Evolutionary conservation across 2,329 filamentous ascomycete genomes (phyloP), one percentile per base, ranked within the genome.

Genomic region (Fusarium cicatricum): DNA sequence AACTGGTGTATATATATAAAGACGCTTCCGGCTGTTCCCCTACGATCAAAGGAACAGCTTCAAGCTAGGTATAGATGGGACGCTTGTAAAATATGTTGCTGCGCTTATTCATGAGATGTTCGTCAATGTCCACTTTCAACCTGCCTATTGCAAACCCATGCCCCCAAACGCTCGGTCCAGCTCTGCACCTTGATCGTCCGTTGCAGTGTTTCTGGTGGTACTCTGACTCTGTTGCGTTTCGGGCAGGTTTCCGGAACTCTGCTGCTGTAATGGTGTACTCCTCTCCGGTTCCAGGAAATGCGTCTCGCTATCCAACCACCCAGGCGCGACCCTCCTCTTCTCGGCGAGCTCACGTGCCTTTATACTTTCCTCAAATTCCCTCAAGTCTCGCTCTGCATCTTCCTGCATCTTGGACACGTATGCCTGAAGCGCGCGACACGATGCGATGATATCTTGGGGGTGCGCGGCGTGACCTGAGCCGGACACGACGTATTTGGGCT

Each of bases 371-470:
- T 95, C 88, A 77, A 95, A 91, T 16, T 84, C 84, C 46, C 80
- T 76, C 49, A 97, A 79, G 48, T 88, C 85, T 31, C 80, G 78
- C 59, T 89, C 83, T 2, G 90, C 90, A 31, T 91, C 87, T 3
- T 82, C 80, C 62, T 88, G 83, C 62, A 91, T 81, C 63, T 86
- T 85, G 21, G 85, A 78, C 11, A 99, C 80, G 74, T 97, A 91
- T 2, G 85, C 83, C 65, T 90, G 87, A 36, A 99, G 83, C 8
- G 90, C 88, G 58, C 85, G 84, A 77, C 94, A 97, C 19, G 91
- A 92, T 12, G 87, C 83, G 16, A 93, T 82, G 69, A 99, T 96
- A 65, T 93, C 89, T 67, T 92, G 87, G 1, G 95, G 92, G 66
- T 96, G 91, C 5, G 93, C 92, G 39, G 92, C 87, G 71, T 93